A percentile compares a stretch with the other conserved stretches of the same genome.
phyloP scores from a whole-genome alignment of 2,329 filamentous ascomycete species.

The Aspergillus sp. region DNA sequence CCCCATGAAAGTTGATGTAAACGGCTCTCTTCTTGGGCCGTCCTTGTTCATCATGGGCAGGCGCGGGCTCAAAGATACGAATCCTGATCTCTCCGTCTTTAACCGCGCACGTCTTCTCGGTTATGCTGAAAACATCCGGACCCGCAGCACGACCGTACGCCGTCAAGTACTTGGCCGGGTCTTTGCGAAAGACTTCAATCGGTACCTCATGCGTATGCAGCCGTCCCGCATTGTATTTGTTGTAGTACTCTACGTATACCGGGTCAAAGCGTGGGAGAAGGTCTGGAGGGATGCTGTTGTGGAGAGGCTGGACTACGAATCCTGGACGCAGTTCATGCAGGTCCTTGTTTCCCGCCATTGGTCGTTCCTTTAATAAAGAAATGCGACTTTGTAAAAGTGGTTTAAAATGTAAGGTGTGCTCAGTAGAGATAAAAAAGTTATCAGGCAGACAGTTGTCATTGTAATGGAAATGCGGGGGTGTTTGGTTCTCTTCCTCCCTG shows the following conservation, averaged over 20 bases:
- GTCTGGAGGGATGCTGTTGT: constrained; percentile 43
- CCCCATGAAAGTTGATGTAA: constrained; percentile 45
- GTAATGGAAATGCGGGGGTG: background rate
- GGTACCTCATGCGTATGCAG: constrained; percentile 45
- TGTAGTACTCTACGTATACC: constrained; percentile 43
- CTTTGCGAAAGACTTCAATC: constrained; percentile 39
- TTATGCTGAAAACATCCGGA: constrained; percentile 40
- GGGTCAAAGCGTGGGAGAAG: constrained; percentile 42
- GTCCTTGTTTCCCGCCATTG: constrained; percentile 18
- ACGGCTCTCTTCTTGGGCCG: constrained; percentile 34
- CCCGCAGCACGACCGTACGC: constrained; percentile 39
- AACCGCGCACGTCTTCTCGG: constrained; percentile 42
- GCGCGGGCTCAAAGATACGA: constrained; percentile 41
- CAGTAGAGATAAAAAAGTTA: background rate
- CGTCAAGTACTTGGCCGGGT: constrained; percentile 40
- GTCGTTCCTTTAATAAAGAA: background rate
- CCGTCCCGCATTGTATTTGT: constrained; percentile 43
- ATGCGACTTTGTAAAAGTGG: background rate
- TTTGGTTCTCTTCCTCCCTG: background rate
- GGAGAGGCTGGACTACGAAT: constrained; percentile 34
- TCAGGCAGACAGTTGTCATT: background rate
- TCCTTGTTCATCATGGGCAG: constrained; percentile 24
- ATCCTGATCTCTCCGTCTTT: constrained; percentile 41
- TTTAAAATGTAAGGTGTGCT: background rate
- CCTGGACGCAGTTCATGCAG: constrained; percentile 28